Evolutionary conservation across 441 rosid species (phyloP).

Genomic region (Gossypium trilobum): DNA sequence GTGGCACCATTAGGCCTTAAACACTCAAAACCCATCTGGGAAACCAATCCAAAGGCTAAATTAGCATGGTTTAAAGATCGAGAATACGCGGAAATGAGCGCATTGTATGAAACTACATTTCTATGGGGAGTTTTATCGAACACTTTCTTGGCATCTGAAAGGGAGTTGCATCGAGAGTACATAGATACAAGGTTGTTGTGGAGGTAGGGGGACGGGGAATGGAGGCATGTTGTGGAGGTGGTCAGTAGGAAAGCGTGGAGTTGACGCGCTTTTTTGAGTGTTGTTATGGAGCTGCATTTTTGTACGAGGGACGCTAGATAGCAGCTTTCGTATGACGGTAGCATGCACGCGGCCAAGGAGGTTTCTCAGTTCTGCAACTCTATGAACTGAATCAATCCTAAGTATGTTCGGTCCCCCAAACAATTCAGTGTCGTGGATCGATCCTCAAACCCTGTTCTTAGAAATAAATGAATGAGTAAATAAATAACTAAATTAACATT

Average conservation of each 20-base stretch:
- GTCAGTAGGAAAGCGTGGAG: slow-evolving; percentile 61
- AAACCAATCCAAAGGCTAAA: slow-evolving; percentile 28
- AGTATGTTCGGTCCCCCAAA: not conserved
- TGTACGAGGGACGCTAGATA: slow-evolving; percentile 32
- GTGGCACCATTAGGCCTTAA: slow-evolving; percentile 56
- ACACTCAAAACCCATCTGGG: slow-evolving; percentile 35
- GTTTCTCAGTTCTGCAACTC: not conserved
- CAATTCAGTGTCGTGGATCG: not conserved
- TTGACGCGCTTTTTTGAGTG: slow-evolving; percentile 48
- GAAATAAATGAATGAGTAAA: not conserved
- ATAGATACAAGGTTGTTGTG: slow-evolving; percentile 57
- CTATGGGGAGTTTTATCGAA: slow-evolving; percentile 68
- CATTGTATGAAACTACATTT: slow-evolving; percentile 56
- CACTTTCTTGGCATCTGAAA: slow-evolving; percentile 41
- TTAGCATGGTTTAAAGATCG: slow-evolving; percentile 28
- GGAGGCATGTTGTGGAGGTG: slow-evolving; percentile 14
- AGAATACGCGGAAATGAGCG: slow-evolving; percentile 58
- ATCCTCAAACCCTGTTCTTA: not conserved
- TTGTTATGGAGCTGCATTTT: slow-evolving; percentile 42
- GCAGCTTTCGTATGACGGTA: slow-evolving; percentile 23
- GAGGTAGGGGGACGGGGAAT: slow-evolving; percentile 35
- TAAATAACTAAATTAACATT: no score
- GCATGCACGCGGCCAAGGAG: slow-evolving; percentile 20
- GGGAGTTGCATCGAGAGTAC: slow-evolving; percentile 51
- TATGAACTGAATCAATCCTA: not conserved